Percentiles rank a stretch among this genome's conserved stretches.
phyloP scores from a whole-genome alignment of 495 filamentous ascomycete genomes.

The Penicillium argentinense region DNA sequence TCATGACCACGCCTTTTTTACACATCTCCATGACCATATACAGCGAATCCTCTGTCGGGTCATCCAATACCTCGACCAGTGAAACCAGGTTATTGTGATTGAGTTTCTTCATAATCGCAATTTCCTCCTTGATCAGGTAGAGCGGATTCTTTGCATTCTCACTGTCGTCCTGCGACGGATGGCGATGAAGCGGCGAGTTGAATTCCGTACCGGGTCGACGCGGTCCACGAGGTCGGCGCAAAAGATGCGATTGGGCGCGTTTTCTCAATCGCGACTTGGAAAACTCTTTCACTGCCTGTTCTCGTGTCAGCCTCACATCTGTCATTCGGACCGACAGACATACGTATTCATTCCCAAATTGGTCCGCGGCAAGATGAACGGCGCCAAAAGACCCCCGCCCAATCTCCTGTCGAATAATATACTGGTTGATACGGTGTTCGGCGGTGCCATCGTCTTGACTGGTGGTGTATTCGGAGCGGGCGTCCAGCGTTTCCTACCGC shows the following conservation, averaged over 20 bases:
- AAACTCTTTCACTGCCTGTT: constrained; percentile 93
- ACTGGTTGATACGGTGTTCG: constrained; percentile 89
- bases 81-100: constrained; percentile 92
- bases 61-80: constrained; percentile 90
- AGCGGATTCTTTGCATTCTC: constrained; percentile 74
- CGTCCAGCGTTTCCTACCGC: constrained; percentile 84
- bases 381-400: constrained; percentile 93
- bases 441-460: constrained; percentile 78
- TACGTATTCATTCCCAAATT: constrained; percentile 93
- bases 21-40: constrained; percentile 99
- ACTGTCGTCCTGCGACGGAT: constrained; percentile 47
- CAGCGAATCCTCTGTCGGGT: constrained; percentile 89
- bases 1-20: constrained; percentile 97
- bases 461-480: constrained; percentile 79
- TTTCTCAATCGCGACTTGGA: constrained; percentile 92
- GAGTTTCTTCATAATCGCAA: constrained; percentile 99
- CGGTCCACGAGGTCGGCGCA: constrained; percentile 63
- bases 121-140: constrained; percentile 90
- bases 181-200: constrained; percentile 61
- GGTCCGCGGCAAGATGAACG: constrained; percentile 88
- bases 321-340: too few species aligned
- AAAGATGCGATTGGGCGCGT: constrained; percentile 86
- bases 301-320: background rate
- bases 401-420: constrained; percentile 92
- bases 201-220: constrained; percentile 58